Evolutionary conservation across 768 basidiomycete genomes (phyloP), one percentile per base, ranked within the genome.

Genomic region (Suillus subaureus): DNA sequence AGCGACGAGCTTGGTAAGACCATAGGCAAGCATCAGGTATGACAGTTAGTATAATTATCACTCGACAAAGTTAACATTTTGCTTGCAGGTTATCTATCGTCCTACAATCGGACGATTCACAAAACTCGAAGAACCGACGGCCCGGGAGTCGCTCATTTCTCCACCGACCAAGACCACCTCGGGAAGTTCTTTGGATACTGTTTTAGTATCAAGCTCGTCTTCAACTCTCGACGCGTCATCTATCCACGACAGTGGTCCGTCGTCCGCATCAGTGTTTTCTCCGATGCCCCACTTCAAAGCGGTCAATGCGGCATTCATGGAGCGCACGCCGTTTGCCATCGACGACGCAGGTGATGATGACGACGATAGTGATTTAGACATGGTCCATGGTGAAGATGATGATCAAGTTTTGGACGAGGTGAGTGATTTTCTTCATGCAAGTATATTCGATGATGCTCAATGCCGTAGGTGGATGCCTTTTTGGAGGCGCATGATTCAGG

Each of bases 1-100:
- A 94, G 93, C 15, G 97, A 99, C 75, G 94, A 96, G 70, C 87
- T 99, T 64, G 97, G 96, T 2, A 93, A 94, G 76, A 91, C 94
- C 0, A 91, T 99, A 54, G 97, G 97, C 49, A 94, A 90, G 71
- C 97, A 99, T 72, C 92, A 94, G 80, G 90, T 89, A 70, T 57
- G 81, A 68, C 55, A 49, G 35, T 37, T 57, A 26, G 18, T 33
- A 11, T 31, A 4, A 43, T 21, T 13, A 23, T 15, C 33, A 26
- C 21, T 28, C 9, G n/a, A 60, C 37, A 23, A 26, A 49, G 16
- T 51, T 68, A 11, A 63, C 28, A 2, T 54, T 63, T 28, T 69
- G 40, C 58, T 64, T 21, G 64, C 23, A 90, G 87, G 87, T 93
- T 63, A 80, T 89, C 56, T 87, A 91, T 69, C 84, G 85, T 67